A percentile compares a stretch with the other conserved stretches of the same genome.
phyloP scores from a whole-genome alignment of 2,329 filamentous ascomycete species.

The Aspergillus fumigatus region DNA sequence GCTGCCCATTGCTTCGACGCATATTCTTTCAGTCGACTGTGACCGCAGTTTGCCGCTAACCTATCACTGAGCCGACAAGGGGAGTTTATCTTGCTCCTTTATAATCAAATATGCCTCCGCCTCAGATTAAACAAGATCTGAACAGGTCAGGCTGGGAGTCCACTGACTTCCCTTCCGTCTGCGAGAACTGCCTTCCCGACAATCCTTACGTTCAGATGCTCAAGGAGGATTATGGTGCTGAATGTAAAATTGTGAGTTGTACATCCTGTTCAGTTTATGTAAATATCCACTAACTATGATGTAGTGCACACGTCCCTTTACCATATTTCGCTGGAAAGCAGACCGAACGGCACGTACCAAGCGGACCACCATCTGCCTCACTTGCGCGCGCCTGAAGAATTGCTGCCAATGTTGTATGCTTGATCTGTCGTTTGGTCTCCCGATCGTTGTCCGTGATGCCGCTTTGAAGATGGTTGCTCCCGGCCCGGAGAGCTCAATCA shows the following conservation, averaged over 20 bases:
- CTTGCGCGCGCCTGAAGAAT: conserved; percentile 95
- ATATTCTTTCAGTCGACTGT: background rate
- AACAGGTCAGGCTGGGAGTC: conserved; percentile 96
- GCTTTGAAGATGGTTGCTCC: conserved; percentile 97
- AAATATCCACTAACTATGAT: conserved; percentile 4
- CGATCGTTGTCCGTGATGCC: conserved; percentile 90
- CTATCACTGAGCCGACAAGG: background rate
- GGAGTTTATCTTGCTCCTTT: background rate
- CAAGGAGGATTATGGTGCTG: conserved; percentile 90
- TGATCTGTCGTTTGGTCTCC: conserved; percentile 90
- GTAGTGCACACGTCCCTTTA: conserved; percentile 85
- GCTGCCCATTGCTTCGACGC: background rate
- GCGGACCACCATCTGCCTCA: conserved; percentile 91
- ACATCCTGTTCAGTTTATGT: background rate
- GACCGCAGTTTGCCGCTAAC: background rate
- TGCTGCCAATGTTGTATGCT: conserved; percentile 99
- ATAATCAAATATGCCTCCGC: conserved; percentile 57
- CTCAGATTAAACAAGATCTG: conserved; percentile 92
- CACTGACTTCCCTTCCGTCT: conserved; percentile 48
- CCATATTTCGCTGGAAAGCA: conserved; percentile 90
- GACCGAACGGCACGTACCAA: conserved; percentile 89
- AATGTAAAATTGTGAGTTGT: conserved; percentile 61
- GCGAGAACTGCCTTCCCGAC: conserved; percentile 88
- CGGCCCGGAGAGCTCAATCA: conserved; percentile 85
- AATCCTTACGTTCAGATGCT: conserved; percentile 99